Base-by-base conservation (phyloP, 495 filamentous ascomycete species). In the Penicillium soppii region DNA sequence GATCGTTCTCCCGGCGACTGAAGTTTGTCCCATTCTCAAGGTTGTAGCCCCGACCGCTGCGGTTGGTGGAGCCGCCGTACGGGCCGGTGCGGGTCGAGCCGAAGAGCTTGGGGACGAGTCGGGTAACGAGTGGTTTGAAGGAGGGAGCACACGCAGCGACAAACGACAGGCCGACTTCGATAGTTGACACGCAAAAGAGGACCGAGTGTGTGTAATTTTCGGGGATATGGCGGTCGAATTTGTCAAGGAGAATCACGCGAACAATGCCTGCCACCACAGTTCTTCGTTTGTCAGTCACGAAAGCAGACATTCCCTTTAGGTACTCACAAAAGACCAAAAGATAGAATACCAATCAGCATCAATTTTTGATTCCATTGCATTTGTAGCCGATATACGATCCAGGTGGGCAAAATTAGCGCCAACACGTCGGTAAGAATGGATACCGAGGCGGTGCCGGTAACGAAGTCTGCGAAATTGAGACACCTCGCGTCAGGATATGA, bases 101-200 rank as follows among this genome's bases (percentile, higher is more conserved):
- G 21, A 55, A 59, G 22, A 55, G 36, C 20, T 29, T 51, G 10
- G 56, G 56, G 17, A 55, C 23, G 26, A 55, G 26, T 17, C 52
- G 52, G 13, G 37, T 27, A 29, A 60, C 10, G 21, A 58, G 40
- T 10, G 57, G 44, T 16, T 60, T 57, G 16, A 60, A 47, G 10
- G 60, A 42, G 5, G 60, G 58, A 9, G 50, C 54, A 40, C 58
- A 79, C n/a, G 74, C 74, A 10, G 74, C 74, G 23, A 79, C 72
- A 42, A 79, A 62, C 2, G 73, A 73, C 2, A 81, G 56, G 52
- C 78, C 76, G 8, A 71, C 71, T 54, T 79, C 78, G 25, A 81
- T 72, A 23, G 67, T 76, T 0, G 73, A 77, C 3, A 69, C 71
- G 15, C 71, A 68, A 50, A 78, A 79, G 8, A 72, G 66, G 17